Conservation (phyloP, 208 protist species). For the Porcisia deanei region DNA sequence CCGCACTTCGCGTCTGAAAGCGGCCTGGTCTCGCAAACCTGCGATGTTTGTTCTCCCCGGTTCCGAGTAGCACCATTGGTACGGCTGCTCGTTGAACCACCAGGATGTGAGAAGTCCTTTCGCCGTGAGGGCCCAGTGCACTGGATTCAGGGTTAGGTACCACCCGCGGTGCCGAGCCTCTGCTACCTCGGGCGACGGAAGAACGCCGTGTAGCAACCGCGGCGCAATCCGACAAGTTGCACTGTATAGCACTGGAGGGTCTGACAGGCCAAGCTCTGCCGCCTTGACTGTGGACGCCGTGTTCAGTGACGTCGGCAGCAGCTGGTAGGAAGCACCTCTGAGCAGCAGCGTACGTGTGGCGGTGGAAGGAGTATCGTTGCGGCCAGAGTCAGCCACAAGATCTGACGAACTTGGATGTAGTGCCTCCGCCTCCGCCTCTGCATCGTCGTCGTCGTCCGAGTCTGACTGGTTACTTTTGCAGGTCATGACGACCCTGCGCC, state of each 20-base stretch:
- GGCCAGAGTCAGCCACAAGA: not conserved
- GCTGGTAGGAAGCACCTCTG: too few species aligned
- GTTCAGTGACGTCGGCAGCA: too few species aligned
- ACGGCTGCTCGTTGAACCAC: constrained; percentile 52
- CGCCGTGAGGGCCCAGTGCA: constrained; percentile 61
- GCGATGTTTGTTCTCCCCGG: constrained; percentile 61
- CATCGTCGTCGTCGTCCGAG: constrained; percentile 1
- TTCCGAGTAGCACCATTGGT: constrained; percentile 61
- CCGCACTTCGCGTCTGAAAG: constrained; percentile 70
- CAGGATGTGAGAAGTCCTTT: constrained; percentile 56
- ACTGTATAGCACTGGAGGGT: constrained; percentile 52
- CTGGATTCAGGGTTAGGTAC: constrained; percentile 54
- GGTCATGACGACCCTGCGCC: constrained; percentile 15
- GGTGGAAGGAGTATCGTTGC: not conserved
- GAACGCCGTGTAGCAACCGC: constrained; percentile 76
- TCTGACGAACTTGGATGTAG: too few species aligned
- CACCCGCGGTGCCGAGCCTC: constrained; percentile 66
- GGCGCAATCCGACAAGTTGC: constrained; percentile 60
- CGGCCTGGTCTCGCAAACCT: constrained; percentile 63
- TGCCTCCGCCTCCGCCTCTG: not conserved
- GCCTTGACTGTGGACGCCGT: not conserved
- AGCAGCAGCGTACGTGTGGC: not conserved
- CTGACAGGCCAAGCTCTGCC: constrained; percentile 12
- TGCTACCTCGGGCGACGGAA: constrained; percentile 74
- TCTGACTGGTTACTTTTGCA: constrained; percentile 2